Evolutionary conservation across 495 filamentous ascomycete species (phyloP), one percentile per base, ranked within the genome.

Genomic region (Daldinia childiae): DNA sequence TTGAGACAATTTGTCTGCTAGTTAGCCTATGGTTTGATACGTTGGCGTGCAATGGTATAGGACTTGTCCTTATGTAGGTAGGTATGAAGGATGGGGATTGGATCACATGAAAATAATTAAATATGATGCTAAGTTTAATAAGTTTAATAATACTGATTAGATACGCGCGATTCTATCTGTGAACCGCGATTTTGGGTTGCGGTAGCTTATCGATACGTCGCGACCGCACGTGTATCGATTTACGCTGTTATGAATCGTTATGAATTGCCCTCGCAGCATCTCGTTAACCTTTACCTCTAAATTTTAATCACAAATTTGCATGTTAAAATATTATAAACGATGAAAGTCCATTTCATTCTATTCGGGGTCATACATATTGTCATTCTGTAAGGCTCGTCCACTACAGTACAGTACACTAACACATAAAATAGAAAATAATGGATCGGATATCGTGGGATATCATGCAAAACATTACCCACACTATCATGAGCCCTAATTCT

Each of bases 181-280:
- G n/a, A 70, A 66, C 59, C 66, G 71, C 67, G 71, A 67, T 58
- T 73, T 64, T 64, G 26, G 45, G 51, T 60, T 60, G 27, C 63
- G 51, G 45, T 3, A 19, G 43, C 63, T 74, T 74, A 74, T 74
- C 71, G 71, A 74, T 74, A 74, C 27, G 67, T 58, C 67, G 67
- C 71, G 71, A 61, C 48, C 39, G 52, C 71, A 74, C 71, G 71
- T 74, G 71, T 48, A n/a, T n/a, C n/a, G n/a, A n/a, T n/a, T n/a
- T n/a, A n/a, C n/a, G n/a, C n/a, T n/a, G n/a, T n/a, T n/a, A n/a
- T n/a, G n/a, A n/a, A n/a, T n/a, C n/a, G n/a, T n/a, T 36, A 36
- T 36, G 32, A 34, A 34, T 34, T 34, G 32, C 9, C 9, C 32
- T 3, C 32, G 9, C 32, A 0, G 9, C 1, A 34, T 34, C 32